phyloP scores from a whole-genome alignment of 768 basidiomycete species.

The Kwoniella europaea region DNA sequence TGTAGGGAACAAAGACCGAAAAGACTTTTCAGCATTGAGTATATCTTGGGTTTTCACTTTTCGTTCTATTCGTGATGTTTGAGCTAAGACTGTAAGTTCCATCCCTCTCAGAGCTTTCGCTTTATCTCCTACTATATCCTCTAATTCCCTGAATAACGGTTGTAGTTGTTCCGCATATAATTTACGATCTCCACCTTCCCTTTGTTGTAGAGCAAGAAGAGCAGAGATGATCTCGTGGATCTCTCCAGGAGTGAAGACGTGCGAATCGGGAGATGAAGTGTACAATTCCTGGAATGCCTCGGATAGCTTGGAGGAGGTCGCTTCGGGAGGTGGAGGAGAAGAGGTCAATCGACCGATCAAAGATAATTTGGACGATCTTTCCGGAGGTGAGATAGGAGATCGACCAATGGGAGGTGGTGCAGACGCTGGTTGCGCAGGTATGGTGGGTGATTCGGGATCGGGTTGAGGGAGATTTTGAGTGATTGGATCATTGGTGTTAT shows the following conservation, averaged over 20 bases:
- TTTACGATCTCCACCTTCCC: slow-evolving; percentile 19
- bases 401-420: slow-evolving; percentile 6
- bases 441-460: neutral
- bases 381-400: slow-evolving; percentile 20
- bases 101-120: slow-evolving; percentile 12
- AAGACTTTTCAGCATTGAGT: slow-evolving; percentile 15
- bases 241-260: slow-evolving; percentile 35
- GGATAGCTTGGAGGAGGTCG: slow-evolving; percentile 38
- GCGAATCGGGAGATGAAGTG: slow-evolving; percentile 30
- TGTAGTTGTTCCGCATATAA: slow-evolving; percentile 6
- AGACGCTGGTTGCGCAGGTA: neutral
- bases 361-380: slow-evolving; percentile 17
- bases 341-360: slow-evolving; percentile 16
- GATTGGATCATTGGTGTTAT: slow-evolving; percentile 8
- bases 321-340: slow-evolving; percentile 61
- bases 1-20: slow-evolving; percentile 9
- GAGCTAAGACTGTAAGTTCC: slow-evolving; percentile 10
- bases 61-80: neutral
- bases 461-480: slow-evolving; percentile 10
- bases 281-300: slow-evolving; percentile 22
- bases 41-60: slow-evolving; percentile 23
- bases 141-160: slow-evolving; percentile 24
- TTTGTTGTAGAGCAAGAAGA: slow-evolving; percentile 9
- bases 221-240: slow-evolving; percentile 22
- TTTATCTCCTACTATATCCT: slow-evolving; percentile 19